Conservation (phyloP, 139 green algal species). For the Microglena sp. region DNA sequence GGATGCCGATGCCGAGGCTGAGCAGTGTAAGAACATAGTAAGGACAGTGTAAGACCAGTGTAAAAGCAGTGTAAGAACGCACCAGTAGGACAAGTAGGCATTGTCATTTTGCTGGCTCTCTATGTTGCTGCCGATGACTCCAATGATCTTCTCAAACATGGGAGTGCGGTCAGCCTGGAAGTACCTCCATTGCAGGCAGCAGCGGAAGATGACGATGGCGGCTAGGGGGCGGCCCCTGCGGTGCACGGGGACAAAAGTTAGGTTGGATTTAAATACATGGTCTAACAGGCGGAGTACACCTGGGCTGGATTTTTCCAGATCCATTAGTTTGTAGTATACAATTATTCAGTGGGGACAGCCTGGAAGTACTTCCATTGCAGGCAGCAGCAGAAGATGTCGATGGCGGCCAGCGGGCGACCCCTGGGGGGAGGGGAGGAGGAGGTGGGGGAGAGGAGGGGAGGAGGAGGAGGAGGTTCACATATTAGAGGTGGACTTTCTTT, state of each 20-base stretch:
- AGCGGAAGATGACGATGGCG: conserved; percentile 83
- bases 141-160: conserved; percentile 94
- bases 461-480: too few relatives aligned
- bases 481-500: too few relatives aligned
- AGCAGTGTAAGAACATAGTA: too few relatives aligned
- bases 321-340: too few relatives aligned
- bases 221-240: conserved; percentile 75
- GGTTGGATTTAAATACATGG: too few relatives aligned
- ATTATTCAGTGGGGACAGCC: conserved; percentile 84
- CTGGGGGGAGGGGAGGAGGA: conserved; percentile 22
- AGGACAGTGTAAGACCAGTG: too few relatives aligned
- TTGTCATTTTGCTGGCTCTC: conserved; percentile 85
- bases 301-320: too few relatives aligned
- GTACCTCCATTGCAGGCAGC: conserved; percentile 53
- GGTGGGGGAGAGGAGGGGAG: too few relatives aligned
- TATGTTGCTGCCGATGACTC: conserved; percentile 73
- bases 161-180: conserved; percentile 86
- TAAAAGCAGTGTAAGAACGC: too few relatives aligned
- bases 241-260: too few relatives aligned
- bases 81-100: conserved; percentile 84
- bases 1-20: too few relatives aligned
- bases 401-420: conserved; percentile 71
- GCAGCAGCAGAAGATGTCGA: conserved; percentile 78
- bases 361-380: conserved; percentile 46
- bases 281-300: too few relatives aligned